Evolutionary conservation across 1,284 basidiomycete species (phyloP), one percentile per base, ranked within the genome.

Genomic region (Sphagnurus paluster): DNA sequence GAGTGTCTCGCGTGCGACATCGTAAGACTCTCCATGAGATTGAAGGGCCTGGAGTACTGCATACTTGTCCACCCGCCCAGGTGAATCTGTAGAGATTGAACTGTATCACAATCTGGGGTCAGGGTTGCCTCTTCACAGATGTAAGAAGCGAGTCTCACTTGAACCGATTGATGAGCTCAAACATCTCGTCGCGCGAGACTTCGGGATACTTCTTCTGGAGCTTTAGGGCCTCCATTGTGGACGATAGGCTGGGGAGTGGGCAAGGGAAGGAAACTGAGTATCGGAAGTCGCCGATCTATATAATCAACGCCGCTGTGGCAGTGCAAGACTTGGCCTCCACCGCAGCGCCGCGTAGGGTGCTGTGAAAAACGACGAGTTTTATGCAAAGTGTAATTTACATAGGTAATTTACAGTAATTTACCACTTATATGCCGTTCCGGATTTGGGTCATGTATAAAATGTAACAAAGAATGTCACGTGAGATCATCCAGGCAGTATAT

Each of bases 181-280:
- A 87, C 82, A 97, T 92, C 71, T 94, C 93, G 73, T 95, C 91
- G 62, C 87, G 82, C 38, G 87, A 77, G 60, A 98, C 87, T 61
- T 96, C 87, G 23, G 95, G 93, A 63, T 90, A 97, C 68, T 97
- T 98, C 74, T 89, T 92, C 65, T 93, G 87, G 20, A 98, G 77
- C 70, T 88, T 84, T 55, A 95, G 74, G 40, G 90, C 88, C 68
- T 94, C 87, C 92, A 95, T 92, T 14, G 28, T 28, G 20, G 17
- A 29, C n/a, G 23, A 38, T 39, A 36, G 16, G 23, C 17, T 5
- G 29, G 26, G 29, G 38, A 46, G 41, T 29, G 20, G 19, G 38
- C 17, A 21, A 28, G 23, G 23, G 17, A 9, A 20, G 33, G 40
- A 28, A 41, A 23, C 6, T 25, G 37, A 25, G 42, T 45, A 23